phyloP scores from a whole-genome alignment of 805 yeast genomes.

The Kazachstania kunashirensis region DNA sequence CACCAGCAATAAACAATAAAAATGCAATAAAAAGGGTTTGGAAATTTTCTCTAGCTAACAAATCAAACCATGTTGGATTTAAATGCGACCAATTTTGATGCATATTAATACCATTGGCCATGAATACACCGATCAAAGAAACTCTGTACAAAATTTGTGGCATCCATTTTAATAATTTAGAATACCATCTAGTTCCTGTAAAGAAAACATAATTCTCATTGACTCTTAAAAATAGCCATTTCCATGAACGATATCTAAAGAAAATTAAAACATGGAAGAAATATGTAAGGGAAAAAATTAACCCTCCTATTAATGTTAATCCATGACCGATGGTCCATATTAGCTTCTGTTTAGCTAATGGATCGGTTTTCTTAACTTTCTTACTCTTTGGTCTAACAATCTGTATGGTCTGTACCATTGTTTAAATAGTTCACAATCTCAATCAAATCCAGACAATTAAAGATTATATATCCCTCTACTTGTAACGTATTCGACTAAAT shows the following conservation, averaged over 20 bases:
- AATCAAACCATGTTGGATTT: slow-evolving; percentile 51
- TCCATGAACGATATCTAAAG: slow-evolving; percentile 29
- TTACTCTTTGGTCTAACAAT: slow-evolving; percentile 19
- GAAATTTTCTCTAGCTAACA: slow-evolving; percentile 67
- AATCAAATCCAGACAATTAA: background rate
- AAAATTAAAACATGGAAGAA: slow-evolving; percentile 19
- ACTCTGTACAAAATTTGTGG: slow-evolving; percentile 47
- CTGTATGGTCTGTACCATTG: slow-evolving; percentile 17
- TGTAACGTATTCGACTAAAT: too few relatives aligned
- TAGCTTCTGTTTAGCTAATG: slow-evolving; percentile 16
- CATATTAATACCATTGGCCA: slow-evolving; percentile 44
- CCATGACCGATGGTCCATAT: slow-evolving; percentile 27
- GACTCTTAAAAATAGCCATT: slow-evolving; percentile 23
- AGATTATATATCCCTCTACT: too few relatives aligned
- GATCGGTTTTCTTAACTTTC: slow-evolving; percentile 12
- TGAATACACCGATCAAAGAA: slow-evolving; percentile 45
- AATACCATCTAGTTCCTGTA: slow-evolving; percentile 17
- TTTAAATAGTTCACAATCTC: background rate
- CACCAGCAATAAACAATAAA: slow-evolving; percentile 57
- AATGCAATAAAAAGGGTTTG: slow-evolving; percentile 50
- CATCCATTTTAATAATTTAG: slow-evolving; percentile 25
- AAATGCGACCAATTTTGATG: slow-evolving; percentile 50
- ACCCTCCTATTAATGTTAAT: slow-evolving; percentile 19
- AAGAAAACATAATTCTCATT: slow-evolving; percentile 16
- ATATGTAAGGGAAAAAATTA: slow-evolving; percentile 21